Evolutionary conservation across 805 yeast genomes (phyloP).

Genomic region (Wickerhamiella azymoides): DNA sequence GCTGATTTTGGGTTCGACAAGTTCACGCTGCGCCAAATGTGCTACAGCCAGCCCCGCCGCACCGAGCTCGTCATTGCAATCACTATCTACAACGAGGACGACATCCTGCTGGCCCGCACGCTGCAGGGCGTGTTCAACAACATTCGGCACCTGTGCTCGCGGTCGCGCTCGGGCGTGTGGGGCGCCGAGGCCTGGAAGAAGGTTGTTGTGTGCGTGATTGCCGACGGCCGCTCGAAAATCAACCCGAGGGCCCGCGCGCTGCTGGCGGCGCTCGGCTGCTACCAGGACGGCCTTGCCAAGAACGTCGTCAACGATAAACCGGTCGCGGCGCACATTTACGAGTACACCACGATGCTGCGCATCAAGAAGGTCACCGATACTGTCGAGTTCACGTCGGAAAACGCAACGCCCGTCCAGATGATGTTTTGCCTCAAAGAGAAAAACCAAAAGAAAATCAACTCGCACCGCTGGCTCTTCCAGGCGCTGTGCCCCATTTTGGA

Average conservation of each 20-base stretch:
- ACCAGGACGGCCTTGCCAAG: conserved; percentile 92
- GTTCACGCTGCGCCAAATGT: conserved; percentile 72
- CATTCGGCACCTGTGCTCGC: conserved; percentile 56
- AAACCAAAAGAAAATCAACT: conserved; percentile 80
- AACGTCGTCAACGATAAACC: conserved; percentile 70
- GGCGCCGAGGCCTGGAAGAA: conserved; percentile 95
- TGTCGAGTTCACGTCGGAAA: conserved; percentile 54
- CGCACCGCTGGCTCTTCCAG: conserved; percentile 94
- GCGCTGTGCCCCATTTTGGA: conserved; percentile 72
- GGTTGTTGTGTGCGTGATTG: conserved; percentile 74
- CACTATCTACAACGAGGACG: conserved; percentile 86
- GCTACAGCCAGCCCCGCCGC: conserved; percentile 61
- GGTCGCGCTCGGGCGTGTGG: conserved; percentile 59
- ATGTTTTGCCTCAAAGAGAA: conserved; percentile 81
- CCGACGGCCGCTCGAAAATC: conserved; percentile 83
- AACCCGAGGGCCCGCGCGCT: conserved; percentile 67
- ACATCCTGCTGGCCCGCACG: conserved; percentile 67
- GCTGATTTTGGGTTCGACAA: conserved; percentile 43
- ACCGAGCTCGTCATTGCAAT: conserved; percentile 79
- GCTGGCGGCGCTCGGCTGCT: conserved; percentile 75
- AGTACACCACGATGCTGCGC: conserved; percentile 85
- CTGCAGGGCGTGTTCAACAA: conserved; percentile 84
- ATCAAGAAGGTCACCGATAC: conserved; percentile 50
- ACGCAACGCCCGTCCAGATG: conserved; percentile 69
- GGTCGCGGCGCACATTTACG: conserved; percentile 81